Evolutionary conservation across 345 rosid genomes (phyloP).

Genomic region (Linum lewisii): DNA sequence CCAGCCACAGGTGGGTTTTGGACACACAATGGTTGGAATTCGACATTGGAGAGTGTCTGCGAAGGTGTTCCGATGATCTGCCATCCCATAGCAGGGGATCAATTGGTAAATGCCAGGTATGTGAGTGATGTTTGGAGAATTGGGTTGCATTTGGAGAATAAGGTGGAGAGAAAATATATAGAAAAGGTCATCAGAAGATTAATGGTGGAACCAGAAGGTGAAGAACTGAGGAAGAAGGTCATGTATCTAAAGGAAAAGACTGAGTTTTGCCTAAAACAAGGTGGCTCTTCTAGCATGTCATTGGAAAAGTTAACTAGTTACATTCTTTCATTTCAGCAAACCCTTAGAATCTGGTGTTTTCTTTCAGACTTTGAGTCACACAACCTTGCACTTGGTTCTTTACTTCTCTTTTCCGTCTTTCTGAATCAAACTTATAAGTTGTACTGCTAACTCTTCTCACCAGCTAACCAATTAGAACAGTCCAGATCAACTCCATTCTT

Average conservation of each 20-base stretch:
- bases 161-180: background rate
- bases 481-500: too few relatives aligned
- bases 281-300: background rate
- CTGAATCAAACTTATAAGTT: too few relatives aligned
- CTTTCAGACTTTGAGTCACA: too few relatives aligned
- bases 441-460: too few relatives aligned
- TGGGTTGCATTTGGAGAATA: constrained; percentile 1
- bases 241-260: background rate
- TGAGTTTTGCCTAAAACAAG: background rate
- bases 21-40: constrained; percentile 6
- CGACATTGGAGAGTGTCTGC: background rate
- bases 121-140: constrained; percentile 3
- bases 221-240: background rate
- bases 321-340: background rate
- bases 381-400: too few relatives aligned
- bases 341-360: background rate
- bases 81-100: background rate
- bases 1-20: background rate
- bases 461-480: too few relatives aligned
- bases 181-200: background rate
- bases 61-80: constrained; percentile 4
- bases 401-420: too few relatives aligned
- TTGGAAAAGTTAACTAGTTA: background rate
- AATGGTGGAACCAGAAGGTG: background rate
- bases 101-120: background rate